Conservation (phyloP, 2,329 filamentous ascomycete genomes). For the Paecilomyces sp. region DNA sequence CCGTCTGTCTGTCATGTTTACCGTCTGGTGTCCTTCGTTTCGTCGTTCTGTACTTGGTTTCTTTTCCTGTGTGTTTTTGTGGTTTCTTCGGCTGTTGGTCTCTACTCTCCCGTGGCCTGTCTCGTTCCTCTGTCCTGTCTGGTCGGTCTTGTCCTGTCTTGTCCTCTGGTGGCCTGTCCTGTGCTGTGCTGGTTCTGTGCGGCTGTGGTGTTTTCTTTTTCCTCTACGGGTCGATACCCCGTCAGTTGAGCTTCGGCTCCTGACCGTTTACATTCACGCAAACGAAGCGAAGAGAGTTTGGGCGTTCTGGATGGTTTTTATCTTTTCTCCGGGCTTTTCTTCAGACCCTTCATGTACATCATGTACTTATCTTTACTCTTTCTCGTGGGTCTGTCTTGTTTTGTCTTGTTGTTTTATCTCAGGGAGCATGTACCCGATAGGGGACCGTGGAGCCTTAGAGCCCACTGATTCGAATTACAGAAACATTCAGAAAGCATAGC, state of each 20-base stretch:
- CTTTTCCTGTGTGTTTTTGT: neutral
- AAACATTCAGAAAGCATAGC: neutral
- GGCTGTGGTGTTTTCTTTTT: slow-evolving; percentile 3
- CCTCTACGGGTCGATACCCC: slow-evolving; percentile 10
- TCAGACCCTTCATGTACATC: neutral
- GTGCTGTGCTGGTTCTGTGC: neutral
- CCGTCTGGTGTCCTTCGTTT: neutral
- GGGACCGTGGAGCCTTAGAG: neutral
- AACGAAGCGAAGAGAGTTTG: neutral
- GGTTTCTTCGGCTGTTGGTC: neutral
- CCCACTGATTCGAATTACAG: neutral
- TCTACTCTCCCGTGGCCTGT: neutral
- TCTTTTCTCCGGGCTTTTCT: neutral
- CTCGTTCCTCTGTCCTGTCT: neutral
- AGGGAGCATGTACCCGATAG: neutral
- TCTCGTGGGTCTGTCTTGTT: neutral
- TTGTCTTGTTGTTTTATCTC: neutral
- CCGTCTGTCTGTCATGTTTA: neutral
- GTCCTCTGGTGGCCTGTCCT: neutral
- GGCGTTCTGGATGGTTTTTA: neutral
- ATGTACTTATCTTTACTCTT: neutral
- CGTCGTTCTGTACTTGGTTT: neutral
- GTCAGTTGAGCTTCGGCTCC: slow-evolving; percentile 15
- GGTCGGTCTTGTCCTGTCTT: neutral
- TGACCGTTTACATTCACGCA: slow-evolving; percentile 6